These are phyloP conservation scores for Primulina eburnea DNA, from an alignment of 257 asterid species.

Conservation along the genomic window DNA sequence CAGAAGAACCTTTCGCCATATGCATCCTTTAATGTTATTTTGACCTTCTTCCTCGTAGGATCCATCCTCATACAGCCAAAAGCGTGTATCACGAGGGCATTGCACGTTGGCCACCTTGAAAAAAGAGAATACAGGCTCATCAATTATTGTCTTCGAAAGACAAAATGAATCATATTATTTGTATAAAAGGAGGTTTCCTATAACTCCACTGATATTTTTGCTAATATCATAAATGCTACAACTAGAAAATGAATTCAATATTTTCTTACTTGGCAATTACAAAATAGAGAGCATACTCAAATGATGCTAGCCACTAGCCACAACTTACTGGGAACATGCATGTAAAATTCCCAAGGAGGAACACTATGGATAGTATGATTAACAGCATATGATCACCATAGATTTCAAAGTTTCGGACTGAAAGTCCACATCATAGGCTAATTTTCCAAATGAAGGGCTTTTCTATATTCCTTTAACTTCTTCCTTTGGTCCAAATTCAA, in stretches of 20 bases:
- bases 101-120: slow-evolving; percentile 72
- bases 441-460: slow-evolving; percentile 4
- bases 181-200: not conserved
- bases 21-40: slow-evolving; percentile 68
- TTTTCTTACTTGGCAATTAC: slow-evolving; percentile 3
- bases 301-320: slow-evolving; percentile 8
- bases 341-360: not conserved
- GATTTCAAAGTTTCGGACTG: not conserved
- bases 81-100: slow-evolving; percentile 59
- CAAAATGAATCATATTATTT: not conserved
- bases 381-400: not conserved
- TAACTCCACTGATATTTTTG: not conserved
- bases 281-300: slow-evolving; percentile 9
- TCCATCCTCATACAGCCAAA: slow-evolving; percentile 90
- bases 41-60: slow-evolving; percentile 89
- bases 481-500: too few relatives aligned
- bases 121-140: slow-evolving; percentile 18
- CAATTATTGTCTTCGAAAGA: not conserved
- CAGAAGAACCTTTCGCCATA: slow-evolving; percentile 73
- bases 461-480: too few relatives aligned
- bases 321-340: slow-evolving; percentile 2
- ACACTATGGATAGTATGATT: not conserved
- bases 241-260: slow-evolving; percentile 5
- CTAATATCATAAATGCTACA: slow-evolving; percentile 11
- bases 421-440: not conserved